Evolutionary conservation across 2,329 filamentous ascomycete genomes (phyloP), one percentile per base, ranked within the genome.

Genomic region (Phyllosticta paracitricarpa): DNA sequence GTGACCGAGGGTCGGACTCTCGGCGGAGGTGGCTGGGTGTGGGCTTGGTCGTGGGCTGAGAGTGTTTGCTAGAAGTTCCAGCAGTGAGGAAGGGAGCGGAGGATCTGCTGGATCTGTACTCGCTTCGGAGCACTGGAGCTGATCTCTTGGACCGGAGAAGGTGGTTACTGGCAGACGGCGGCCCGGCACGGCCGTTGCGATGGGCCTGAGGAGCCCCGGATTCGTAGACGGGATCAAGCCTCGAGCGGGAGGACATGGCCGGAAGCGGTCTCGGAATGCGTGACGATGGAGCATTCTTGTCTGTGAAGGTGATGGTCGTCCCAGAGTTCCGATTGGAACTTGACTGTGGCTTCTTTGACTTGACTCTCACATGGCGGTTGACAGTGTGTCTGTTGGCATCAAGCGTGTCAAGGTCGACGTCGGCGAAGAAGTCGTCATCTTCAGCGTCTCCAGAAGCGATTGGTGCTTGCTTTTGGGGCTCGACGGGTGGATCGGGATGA

Each of bases 221-320:
- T 75, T 97, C 93, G 51, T 91, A 95, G 5, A 97, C 91, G 24
- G 93, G 91, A 70, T 96, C 93, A n/a, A 97, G 81, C 19, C 88
- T 87, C 8, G 74, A 73, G 59, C 76, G 76, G 22, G 68, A 71
- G 17, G 75, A 52, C 10, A 19, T 69, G 4, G 86, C 83, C 40
- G 75, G 75, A 61, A 87, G 80, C 40, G 92, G 88, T 58, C 91
- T 84, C 48, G 93, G 91, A 63, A 96, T 88, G 61, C 91, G 87
- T 35, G 91, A 94, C 3, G 54, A 75, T 71, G 22, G 72, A 76
- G 10, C 40, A 55, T 78, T 71, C 63, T 92, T 91, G 74, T 89
- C 94, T 56, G 90, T 95, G 71, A 97, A 97, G 6, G 91, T 97
- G 64, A 97, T 80, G 12, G 92, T 93, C 28, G 94, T 88, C 10